Evolutionary conservation across 1,284 basidiomycete species (phyloP), one percentile per base, ranked within the genome.

Genomic region (Mycosarcoma maydis): DNA sequence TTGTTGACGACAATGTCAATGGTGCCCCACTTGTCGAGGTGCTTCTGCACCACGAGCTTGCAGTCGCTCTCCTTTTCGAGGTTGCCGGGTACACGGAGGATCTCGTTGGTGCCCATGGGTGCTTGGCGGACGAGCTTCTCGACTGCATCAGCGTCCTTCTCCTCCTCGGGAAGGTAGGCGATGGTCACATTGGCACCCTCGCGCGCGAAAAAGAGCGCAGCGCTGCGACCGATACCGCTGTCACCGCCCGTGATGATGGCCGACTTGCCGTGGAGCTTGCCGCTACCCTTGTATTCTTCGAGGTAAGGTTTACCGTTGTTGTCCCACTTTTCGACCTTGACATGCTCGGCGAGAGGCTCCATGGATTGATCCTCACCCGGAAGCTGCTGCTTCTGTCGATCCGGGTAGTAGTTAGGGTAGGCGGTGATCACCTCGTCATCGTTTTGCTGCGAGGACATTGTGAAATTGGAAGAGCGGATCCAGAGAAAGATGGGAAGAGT

Each of bases 111-210:
- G 10, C 73, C 75, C 73, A 72, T 76, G 20, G 75, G 72, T 2
- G 66, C 62, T 30, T 69, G 36, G 16, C 48, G 41, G 30, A 68
- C 66, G 6, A 75, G 47, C 53, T 58, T 41, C 41, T 67, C 67
- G n/a, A 75, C 66, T 17, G 32, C 37, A 6, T 72, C 45, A 17
- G 67, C 75, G 79, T 90, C 89, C 56, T 85, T 82, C 68, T 87
- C 83, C 80, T 89, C 88, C 68, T 87, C 83, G 5, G 87, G 85
- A 2, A 89, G 84, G 78, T 88, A 86, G n/a, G 85, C 84, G 59
- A 90, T 87, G 0, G 87, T 87, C n/a, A 90, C 85, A 45, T 87
- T 87, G 14, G 86, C 85, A 2, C 88, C 88, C 76, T 90, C 88
- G 16, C 88, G 84, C 1, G 88, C 87, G 68, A 88, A 88, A 78